These are phyloP conservation scores for Oxytropis ochrocephala DNA, from an alignment of 306 rosid species.

Conservation along the genomic window DNA sequence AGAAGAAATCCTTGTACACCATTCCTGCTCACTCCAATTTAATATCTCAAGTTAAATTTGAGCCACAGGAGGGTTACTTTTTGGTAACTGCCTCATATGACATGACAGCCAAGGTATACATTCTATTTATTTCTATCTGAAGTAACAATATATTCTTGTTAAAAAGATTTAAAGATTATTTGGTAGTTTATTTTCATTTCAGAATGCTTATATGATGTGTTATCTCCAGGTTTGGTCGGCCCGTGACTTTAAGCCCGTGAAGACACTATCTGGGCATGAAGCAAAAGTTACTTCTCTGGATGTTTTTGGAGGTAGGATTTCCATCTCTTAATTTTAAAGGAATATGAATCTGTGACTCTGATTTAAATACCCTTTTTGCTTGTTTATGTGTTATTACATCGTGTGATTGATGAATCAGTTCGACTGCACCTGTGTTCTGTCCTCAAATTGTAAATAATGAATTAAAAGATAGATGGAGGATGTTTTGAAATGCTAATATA, in stretches of 20 bases:
- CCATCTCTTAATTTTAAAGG: background rate
- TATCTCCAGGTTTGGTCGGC: slow-evolving; percentile 79
- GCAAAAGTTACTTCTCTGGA: slow-evolving; percentile 82
- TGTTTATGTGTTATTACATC: background rate
- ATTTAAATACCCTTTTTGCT: background rate
- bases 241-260: slow-evolving; percentile 90
- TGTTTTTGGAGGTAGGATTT: slow-evolving; percentile 60
- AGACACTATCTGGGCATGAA: slow-evolving; percentile 89
- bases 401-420: background rate
- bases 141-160: slow-evolving; percentile 7
- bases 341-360: background rate
- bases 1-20: slow-evolving; percentile 69
- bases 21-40: slow-evolving; percentile 96
- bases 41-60: slow-evolving; percentile 85
- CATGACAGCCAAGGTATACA: slow-evolving; percentile 83
- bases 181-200: slow-evolving; percentile 10
- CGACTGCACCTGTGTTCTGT: background rate
- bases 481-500: background rate
- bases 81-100: slow-evolving; percentile 89
- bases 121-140: slow-evolving; percentile 5
- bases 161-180: background rate
- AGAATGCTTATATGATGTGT: slow-evolving; percentile 20
- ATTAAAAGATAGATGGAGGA: background rate
- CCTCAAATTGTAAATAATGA: background rate
- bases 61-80: slow-evolving; percentile 96